phyloP scores from a whole-genome alignment of 78 protist genomes.

The Corallochytrium limacisporum region DNA sequence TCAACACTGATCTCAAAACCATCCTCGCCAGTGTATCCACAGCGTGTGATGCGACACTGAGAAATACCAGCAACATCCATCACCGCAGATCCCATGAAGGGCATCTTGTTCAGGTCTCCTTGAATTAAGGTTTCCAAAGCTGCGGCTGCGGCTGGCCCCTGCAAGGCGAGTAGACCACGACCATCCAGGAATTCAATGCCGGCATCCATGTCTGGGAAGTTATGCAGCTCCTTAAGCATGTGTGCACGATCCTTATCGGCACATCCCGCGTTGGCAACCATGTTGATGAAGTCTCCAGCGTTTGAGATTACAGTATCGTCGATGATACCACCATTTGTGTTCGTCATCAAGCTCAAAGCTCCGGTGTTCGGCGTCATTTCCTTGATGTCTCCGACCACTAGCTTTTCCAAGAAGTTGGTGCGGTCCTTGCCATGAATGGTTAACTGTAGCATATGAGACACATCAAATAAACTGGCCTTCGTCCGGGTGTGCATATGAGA shows the following conservation, averaged over 20 bases:
- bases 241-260: conserved; percentile 73
- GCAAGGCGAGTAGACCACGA: conserved; percentile 25
- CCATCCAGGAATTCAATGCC: conserved; percentile 25
- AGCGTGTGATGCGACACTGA: conserved; percentile 36
- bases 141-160: conserved; percentile 70
- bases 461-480: conserved; percentile 75
- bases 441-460: conserved; percentile 90
- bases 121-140: conserved; percentile 9
- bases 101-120: conserved; percentile 28
- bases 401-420: conserved; percentile 57
- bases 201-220: conserved; percentile 28
- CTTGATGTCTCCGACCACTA: conserved; percentile 51
- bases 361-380: conserved; percentile 8
- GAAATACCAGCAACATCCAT: not conserved
- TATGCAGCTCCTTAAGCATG: conserved; percentile 22
- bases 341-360: conserved; percentile 45
- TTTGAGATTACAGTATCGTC: conserved; percentile 80
- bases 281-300: conserved; percentile 44
- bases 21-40: conserved; percentile 97
- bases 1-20: conserved; percentile 86
- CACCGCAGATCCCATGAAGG: not conserved
- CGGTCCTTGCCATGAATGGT: conserved; percentile 67
- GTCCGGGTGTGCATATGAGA: conserved; percentile 55
- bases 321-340: conserved; percentile 81
- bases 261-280: conserved; percentile 91